Conservation (phyloP, 2,329 filamentous ascomycete genomes). For the Colletotrichum sublineola region DNA sequence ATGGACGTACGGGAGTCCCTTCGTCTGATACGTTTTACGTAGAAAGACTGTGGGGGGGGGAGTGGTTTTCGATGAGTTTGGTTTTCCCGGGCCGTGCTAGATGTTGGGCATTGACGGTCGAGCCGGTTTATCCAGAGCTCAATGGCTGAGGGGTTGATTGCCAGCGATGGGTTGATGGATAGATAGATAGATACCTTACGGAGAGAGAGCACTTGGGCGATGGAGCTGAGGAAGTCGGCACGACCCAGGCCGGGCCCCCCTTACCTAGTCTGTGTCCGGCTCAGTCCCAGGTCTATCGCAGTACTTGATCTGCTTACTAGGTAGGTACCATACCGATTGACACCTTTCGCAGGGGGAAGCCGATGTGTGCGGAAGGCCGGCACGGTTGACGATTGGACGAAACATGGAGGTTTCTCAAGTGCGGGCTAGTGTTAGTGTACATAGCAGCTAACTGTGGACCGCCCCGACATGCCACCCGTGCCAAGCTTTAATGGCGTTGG, state of each 20-base stretch:
- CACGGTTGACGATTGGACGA: constrained; percentile 31
- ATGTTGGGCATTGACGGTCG: constrained; percentile 18
- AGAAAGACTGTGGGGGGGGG: background rate
- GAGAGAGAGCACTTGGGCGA: background rate
- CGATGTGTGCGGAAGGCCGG: constrained; percentile 32
- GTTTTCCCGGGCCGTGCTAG: background rate
- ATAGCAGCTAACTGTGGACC: background rate
- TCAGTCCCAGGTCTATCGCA: background rate
- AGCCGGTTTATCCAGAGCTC: constrained; percentile 24
- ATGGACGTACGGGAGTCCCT: too few relatives aligned
- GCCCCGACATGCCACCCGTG: constrained; percentile 30
- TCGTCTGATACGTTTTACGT: background rate
- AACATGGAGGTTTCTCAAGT: constrained; percentile 2
- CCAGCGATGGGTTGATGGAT: too few relatives aligned
- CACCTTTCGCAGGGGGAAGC: background rate
- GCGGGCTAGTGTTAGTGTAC: background rate
- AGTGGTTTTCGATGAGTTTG: background rate
- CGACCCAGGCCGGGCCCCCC: background rate
- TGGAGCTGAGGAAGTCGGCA: background rate
- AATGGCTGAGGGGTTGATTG: background rate
- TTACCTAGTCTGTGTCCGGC: background rate
- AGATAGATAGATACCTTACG: background rate
- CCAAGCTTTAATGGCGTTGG: constrained; percentile 39
- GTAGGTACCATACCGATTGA: background rate
- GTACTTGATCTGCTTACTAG: background rate